phyloP scores from a whole-genome alignment of 306 rosid genomes.

The Crataegus laevigata region DNA sequence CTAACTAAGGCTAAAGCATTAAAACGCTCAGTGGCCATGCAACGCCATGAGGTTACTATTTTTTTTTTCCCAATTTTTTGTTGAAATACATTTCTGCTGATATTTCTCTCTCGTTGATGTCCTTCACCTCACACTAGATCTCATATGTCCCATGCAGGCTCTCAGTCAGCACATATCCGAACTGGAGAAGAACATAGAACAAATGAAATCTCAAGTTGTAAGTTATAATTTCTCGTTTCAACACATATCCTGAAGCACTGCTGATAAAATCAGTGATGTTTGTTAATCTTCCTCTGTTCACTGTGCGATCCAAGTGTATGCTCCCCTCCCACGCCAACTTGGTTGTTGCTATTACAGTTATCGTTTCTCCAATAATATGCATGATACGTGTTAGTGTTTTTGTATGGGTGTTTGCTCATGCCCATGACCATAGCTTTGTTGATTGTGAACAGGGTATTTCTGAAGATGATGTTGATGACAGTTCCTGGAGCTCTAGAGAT shows the following conservation, averaged over 20 bases:
- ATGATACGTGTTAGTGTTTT: not conserved
- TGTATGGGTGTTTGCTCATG: not conserved
- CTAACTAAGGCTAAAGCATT: constrained; percentile 86
- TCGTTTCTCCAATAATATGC: not conserved
- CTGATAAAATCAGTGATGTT: not conserved
- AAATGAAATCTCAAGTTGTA: constrained; percentile 75
- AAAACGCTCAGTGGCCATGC: constrained; percentile 80
- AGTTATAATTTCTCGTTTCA: constrained; percentile 20
- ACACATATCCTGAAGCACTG: not conserved
- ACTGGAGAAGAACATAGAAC: constrained; percentile 53
- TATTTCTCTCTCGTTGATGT: constrained; percentile 3
- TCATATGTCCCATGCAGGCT: constrained; percentile 52
- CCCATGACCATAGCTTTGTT: constrained; percentile 5
- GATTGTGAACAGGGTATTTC: constrained; percentile 45
- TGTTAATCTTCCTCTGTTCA: not conserved
- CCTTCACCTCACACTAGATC: constrained; percentile 20
- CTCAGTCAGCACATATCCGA: constrained; percentile 84
- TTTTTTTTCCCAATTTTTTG: not conserved
- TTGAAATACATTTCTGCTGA: not conserved
- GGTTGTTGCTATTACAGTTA: not conserved
- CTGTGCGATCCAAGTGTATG: not conserved
- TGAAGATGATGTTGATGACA: constrained; percentile 39
- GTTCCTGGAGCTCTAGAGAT: constrained; percentile 29
- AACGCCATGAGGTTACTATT: constrained; percentile 72
- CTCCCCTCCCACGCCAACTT: not conserved